A percentile compares a stretch with the other conserved stretches of the same genome.
These are phyloP conservation scores for Hypocrella siamensis DNA, from an alignment of 2,329 filamentous ascomycete species.

Conservation along the genomic window DNA sequence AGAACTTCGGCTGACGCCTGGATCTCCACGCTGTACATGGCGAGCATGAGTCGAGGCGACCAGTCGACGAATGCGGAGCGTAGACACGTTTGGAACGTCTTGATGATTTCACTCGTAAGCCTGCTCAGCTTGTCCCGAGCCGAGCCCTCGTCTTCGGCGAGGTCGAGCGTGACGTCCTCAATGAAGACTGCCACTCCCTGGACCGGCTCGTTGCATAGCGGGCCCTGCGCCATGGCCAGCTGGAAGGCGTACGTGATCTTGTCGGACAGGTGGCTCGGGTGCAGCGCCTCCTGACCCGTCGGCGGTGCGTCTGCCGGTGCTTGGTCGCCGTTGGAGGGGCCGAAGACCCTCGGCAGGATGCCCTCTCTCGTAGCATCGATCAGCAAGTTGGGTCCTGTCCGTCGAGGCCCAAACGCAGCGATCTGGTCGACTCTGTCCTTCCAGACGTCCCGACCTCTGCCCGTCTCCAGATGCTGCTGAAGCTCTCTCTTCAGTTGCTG, in stretches of 20 bases:
- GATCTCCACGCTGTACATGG: slow-evolving; percentile 97
- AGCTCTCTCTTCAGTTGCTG: slow-evolving; percentile 68
- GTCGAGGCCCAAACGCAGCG: slow-evolving; percentile 73
- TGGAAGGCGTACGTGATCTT: slow-evolving; percentile 93
- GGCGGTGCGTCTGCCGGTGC: slow-evolving; percentile 12
- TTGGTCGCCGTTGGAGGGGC: slow-evolving; percentile 17
- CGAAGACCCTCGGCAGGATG: slow-evolving; percentile 57
- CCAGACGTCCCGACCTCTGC: slow-evolving; percentile 63
- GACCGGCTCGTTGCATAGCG: slow-evolving; percentile 81
- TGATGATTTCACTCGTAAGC: slow-evolving; percentile 85
- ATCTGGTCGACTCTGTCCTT: slow-evolving; percentile 63
- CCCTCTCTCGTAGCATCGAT: slow-evolving; percentile 65
- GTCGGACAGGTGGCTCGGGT: slow-evolving; percentile 61
- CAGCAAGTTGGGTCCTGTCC: slow-evolving; percentile 77
- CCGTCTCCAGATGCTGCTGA: slow-evolving; percentile 48
- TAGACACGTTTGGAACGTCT: slow-evolving; percentile 72
- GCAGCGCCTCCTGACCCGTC: slow-evolving; percentile 31
- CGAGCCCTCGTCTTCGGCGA: slow-evolving; percentile 37
- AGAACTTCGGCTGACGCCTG: slow-evolving; percentile 93
- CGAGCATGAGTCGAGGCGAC: slow-evolving; percentile 86
- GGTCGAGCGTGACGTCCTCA: slow-evolving; percentile 55
- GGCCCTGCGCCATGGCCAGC: slow-evolving; percentile 74
- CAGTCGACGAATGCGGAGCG: slow-evolving; percentile 82
- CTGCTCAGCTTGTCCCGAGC: slow-evolving; percentile 56
- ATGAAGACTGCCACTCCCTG: slow-evolving; percentile 87